Conservation (phyloP, 1,139 yeast species). For the Candida sanyaensis region DNA sequence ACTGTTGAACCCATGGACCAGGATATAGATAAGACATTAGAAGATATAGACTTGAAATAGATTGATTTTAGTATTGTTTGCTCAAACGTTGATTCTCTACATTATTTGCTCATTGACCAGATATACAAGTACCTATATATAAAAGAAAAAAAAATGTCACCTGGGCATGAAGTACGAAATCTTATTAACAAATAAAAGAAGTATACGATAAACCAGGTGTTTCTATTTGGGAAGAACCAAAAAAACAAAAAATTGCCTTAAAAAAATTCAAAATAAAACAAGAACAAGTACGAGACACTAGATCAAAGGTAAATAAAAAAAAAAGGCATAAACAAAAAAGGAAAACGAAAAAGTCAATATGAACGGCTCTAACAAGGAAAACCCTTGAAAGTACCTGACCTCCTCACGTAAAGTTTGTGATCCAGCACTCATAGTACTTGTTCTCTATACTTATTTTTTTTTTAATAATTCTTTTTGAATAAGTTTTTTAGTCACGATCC, state of each 20-base stretch:
- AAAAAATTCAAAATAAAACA: conserved; percentile 23
- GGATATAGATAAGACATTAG: conserved; percentile 10
- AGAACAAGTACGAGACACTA: conserved; percentile 26
- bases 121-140: background rate
- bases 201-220: conserved; percentile 54
- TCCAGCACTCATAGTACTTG: conserved; percentile 7
- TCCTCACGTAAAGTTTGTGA: conserved; percentile 13
- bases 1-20: conserved; percentile 1
- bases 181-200: conserved; percentile 30
- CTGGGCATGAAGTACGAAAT: conserved; percentile 57
- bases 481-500: conserved; percentile 36
- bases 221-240: conserved; percentile 44
- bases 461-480: conserved; percentile 11
- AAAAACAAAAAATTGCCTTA: conserved; percentile 19
- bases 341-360: conserved; percentile 10
- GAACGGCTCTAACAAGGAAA: conserved; percentile 15
- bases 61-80: background rate
- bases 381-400: conserved; percentile 19
- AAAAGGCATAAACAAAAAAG: conserved; percentile 13
- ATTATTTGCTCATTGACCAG: too few species aligned
- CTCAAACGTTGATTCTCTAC: background rate
- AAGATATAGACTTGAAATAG: conserved; percentile 11
- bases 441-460: conserved; percentile 19
- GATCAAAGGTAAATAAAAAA: conserved; percentile 13
- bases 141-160: conserved; percentile 25